Percentiles rank a stretch among this genome's conserved stretches.
These are phyloP conservation scores for Ceratocystis albifundus DNA, from an alignment of 2,329 filamentous ascomycete species.

Conservation along the genomic window DNA sequence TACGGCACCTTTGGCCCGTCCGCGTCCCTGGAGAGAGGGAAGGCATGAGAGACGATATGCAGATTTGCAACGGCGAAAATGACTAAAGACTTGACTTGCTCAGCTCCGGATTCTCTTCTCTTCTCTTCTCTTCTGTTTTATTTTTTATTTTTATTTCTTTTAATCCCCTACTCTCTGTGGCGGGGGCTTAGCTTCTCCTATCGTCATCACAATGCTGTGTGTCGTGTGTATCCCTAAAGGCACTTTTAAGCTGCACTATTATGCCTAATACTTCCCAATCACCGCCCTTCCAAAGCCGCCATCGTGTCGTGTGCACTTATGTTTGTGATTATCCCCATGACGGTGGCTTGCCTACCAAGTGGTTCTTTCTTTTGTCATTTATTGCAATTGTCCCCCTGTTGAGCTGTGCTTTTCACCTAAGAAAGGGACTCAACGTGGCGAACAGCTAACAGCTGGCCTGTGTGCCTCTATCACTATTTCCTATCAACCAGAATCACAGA, in stretches of 20 bases:
- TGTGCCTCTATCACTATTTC: background rate
- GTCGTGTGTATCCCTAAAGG: background rate
- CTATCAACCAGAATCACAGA: background rate
- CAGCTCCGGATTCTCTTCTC: no score
- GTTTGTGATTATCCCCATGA: background rate
- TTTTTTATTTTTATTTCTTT: background rate
- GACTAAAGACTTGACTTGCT: no score
- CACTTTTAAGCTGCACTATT: background rate
- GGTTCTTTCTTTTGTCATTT: background rate
- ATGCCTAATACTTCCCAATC: background rate
- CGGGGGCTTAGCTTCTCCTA: background rate
- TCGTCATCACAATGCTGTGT: background rate
- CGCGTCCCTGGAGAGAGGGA: no score
- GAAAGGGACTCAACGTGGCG: slow-evolving; percentile 3
- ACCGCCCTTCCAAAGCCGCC: background rate
- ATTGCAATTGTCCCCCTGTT: background rate
- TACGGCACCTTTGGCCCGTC: no score
- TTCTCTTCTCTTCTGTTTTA: no score
- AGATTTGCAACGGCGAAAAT: background rate
- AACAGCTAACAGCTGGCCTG: slow-evolving; percentile 1
- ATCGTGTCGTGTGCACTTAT: background rate
- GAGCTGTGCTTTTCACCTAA: background rate
- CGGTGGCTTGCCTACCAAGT: background rate
- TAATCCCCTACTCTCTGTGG: background rate
- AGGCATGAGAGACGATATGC: background rate